Evolutionary conservation across 768 basidiomycete species (phyloP), one percentile per base, ranked within the genome.

Genomic region (Lentinus brumalis): DNA sequence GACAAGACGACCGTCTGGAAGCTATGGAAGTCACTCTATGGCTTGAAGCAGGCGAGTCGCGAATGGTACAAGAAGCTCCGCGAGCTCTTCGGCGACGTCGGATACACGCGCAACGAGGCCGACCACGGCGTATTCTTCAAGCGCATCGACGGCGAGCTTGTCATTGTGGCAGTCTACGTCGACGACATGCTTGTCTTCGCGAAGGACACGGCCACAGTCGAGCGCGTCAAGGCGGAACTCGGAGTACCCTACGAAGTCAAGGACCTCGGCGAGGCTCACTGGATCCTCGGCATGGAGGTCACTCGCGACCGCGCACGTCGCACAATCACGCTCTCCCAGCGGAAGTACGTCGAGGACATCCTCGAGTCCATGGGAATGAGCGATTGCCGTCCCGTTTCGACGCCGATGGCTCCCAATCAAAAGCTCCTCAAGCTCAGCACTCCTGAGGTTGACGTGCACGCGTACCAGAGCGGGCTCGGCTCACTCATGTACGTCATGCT

Each of bases 41-140:
- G 76, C 0, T 66, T 78, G 1, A 73, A 74, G 50, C 76, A 76
- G 60, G 61, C 70, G 6, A 70, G 71, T 1, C 66, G 66, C 16
- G 41, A 59, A n/a, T 78, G 77, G 77, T 68, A 78, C 57, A 16
- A 62, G 54, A 62, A n/a, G 30, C 56, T 71, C 0, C 14, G 57
- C 30, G 40, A 29, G 0, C 26, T 45, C n/a, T 59, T 64, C 35
- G 35, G 11, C 7, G 50, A 54, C 16, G 3, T 60, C 15, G 65
- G 50, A 1, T 65, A 61, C 40, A 45, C 7, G 12, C 39, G 59
- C 21, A 18, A 46, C 1, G 53, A 61, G 35, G 60, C 42, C 1
- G 54, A 57, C 54, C 31, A 44, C 14, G 55, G 54, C 2, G 50
- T 61, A 2, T 61, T 51, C 44, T 56, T 35, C 50, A 50, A 46